These are phyloP conservation scores for Forsythia viridissima DNA, from an alignment of 257 asterid genomes.

Conservation along the genomic window DNA sequence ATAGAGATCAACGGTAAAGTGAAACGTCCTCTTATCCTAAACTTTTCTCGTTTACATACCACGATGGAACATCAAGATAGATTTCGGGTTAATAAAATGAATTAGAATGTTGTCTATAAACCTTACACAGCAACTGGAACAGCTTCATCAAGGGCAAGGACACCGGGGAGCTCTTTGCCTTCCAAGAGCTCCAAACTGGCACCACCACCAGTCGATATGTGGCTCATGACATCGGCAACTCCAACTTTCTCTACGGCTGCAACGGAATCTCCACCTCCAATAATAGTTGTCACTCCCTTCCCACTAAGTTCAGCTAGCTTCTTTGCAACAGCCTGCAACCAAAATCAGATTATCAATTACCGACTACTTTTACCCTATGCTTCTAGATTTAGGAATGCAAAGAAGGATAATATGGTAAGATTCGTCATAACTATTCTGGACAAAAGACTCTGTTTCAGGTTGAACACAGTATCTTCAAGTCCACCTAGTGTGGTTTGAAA, in stretches of 20 bases:
- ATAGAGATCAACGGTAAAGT: constrained; percentile 9
- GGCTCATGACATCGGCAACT: constrained; percentile 84
- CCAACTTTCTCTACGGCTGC: constrained; percentile 95
- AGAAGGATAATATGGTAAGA: background rate
- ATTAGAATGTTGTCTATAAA: constrained; percentile 14
- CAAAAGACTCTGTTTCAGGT: too few species aligned
- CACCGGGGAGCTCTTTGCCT: constrained; percentile 89
- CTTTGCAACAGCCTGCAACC: constrained; percentile 65
- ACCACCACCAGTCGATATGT: constrained; percentile 94
- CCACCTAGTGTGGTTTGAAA: background rate
- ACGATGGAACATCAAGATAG: constrained; percentile 25
- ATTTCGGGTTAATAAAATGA: constrained; percentile 25
- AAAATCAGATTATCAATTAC: constrained; percentile 4
- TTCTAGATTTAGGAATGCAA: background rate
- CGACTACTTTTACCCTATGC: background rate
- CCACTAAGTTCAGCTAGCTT: constrained; percentile 81
- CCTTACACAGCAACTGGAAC: constrained; percentile 64
- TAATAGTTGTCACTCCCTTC: constrained; percentile 85
- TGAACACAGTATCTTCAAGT: background rate
- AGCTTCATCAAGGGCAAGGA: constrained; percentile 83
- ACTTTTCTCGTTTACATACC: constrained; percentile 40
- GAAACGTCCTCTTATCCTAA: constrained; percentile 39
- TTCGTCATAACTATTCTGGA: background rate
- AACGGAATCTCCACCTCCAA: constrained; percentile 94
- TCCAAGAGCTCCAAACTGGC: constrained; percentile 93